Base-by-base conservation (phyloP, 805 yeast species). In the Zygosaccharomyces bailii region DNA sequence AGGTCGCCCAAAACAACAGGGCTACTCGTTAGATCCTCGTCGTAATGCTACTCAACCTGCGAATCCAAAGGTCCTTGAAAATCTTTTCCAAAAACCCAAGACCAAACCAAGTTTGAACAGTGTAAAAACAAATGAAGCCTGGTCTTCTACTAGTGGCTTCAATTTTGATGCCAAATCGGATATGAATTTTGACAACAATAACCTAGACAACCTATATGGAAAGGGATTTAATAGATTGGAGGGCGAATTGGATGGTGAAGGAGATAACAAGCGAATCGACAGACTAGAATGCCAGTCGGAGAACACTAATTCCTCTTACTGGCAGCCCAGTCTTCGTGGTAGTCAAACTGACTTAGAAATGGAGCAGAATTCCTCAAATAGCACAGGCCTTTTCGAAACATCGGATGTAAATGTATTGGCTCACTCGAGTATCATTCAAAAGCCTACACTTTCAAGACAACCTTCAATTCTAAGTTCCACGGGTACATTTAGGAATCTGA, bases 21-120 rank as follows among this genome's bases (percentile, higher is more conserved):
- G 25, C 4, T 20, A 31, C 13, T 61, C 66, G 1, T 43, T 63
- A 27, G 67, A 63, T 41, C 67, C 67, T 5, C 60, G 64, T 36
- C 56, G 63, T 23, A 59, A 56, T 38, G 34, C 53, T 8, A 51
- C 65, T 3, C 62, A 59, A 37, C 65, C 67, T 7, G 44, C 34
- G 2, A 51, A 50, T 20, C 40, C 58, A 6, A 53, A 43, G 17
- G 44, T 51, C 2, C 37, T 57, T 7, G 58, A 52, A 23, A 45
- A 50, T 18, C 34, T 57, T 11, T 43, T 57, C 34, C 44, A 49
- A n/a, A 29, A 46, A 17, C 30, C 48, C 19, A 46, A 37, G 32
- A 36, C 51, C 2, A 50, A 31, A 25, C 40, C 51, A 2, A 44
- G 37, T 10, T 14, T 46, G 14, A 34, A 45, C 25, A 41, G 48